Evolutionary conservation across 2,329 filamentous ascomycete species (phyloP).

Genomic region (Alternaria ventricosa): DNA sequence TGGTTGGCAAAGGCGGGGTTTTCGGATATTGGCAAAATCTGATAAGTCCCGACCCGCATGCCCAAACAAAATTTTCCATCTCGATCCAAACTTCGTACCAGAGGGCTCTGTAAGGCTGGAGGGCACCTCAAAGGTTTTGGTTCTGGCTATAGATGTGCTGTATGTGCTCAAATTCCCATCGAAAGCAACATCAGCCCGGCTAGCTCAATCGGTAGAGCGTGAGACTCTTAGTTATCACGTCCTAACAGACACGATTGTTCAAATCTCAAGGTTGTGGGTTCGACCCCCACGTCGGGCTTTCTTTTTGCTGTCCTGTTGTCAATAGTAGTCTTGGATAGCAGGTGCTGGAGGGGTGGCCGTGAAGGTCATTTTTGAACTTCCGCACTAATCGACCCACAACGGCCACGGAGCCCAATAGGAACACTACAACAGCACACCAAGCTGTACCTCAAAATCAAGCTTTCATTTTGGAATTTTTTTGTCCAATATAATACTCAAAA

Average conservation of each 20-base stretch:
- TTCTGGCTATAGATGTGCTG: neutral
- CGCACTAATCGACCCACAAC: neutral
- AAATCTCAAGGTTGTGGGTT: constrained; percentile 25
- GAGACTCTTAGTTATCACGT: constrained; percentile 45
- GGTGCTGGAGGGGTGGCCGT: neutral
- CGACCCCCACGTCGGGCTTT: constrained; percentile 19
- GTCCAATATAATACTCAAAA: no score
- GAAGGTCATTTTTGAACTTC: neutral
- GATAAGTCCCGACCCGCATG: neutral
- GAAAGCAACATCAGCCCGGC: constrained; percentile 15
- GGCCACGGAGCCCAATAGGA: neutral
- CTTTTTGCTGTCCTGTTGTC: neutral
- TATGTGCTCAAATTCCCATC: neutral
- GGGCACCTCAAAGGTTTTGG: neutral
- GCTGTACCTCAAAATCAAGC: no score
- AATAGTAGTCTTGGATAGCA: neutral
- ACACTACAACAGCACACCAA: accelerated
- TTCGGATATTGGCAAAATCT: neutral
- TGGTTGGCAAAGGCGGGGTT: neutral
- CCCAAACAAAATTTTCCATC: neutral
- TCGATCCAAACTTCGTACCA: neutral
- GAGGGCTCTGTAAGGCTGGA: accelerated
- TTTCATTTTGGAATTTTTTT: no score
- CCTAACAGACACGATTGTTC: constrained; percentile 11
- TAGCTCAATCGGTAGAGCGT: constrained; percentile 51